Evolutionary conservation across 441 rosid species (phyloP), one percentile per base, ranked within the genome.

Genomic region (Eruca vesicaria): DNA sequence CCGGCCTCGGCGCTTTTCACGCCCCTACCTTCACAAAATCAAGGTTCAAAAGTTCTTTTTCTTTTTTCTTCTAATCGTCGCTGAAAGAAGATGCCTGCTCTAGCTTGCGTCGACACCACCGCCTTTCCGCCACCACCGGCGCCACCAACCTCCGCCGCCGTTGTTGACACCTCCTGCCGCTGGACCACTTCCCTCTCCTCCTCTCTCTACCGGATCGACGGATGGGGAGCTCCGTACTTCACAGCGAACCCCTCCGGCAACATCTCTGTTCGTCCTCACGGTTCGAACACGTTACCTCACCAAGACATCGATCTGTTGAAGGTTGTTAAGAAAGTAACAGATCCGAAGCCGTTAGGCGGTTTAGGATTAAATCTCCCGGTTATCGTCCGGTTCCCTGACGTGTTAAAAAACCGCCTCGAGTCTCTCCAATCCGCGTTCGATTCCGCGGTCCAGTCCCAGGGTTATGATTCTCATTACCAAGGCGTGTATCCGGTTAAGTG

Each of bases 1-100:
- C 82, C 89, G 97, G 99, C 99, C 99, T 95, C 99, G 99, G 97
- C 98, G 96, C 98, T 89, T 88, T 86, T 73, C 77, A 92, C 92
- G 87, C 97, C 98, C 99, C 97, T 86, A 75, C 66, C 87, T 77
- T 53, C 62, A 86, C 91, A 79, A 86, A 21, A 8, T 38, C 45
- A 38, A n/a, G n/a, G n/a, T n/a, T n/a, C n/a, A n/a, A n/a, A n/a
- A n/a, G n/a, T n/a, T n/a, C n/a, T n/a, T n/a, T n/a, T n/a, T n/a
- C n/a, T n/a, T n/a, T n/a, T n/a, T n/a, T n/a, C 12, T 38, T 38
- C 7, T 29, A 29, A 71, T 67, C 73, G 78, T 84, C 80, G 73
- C 72, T 67, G 55, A 48, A 11, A 21, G 69, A 48, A 82, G 89
- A 94, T 95, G 98, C 97, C 99, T 76, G 92, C 95, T 86, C 72